These are phyloP conservation scores for Aspergillus nanangensis DNA, from an alignment of 495 filamentous ascomycete genomes.

Conservation along the genomic window DNA sequence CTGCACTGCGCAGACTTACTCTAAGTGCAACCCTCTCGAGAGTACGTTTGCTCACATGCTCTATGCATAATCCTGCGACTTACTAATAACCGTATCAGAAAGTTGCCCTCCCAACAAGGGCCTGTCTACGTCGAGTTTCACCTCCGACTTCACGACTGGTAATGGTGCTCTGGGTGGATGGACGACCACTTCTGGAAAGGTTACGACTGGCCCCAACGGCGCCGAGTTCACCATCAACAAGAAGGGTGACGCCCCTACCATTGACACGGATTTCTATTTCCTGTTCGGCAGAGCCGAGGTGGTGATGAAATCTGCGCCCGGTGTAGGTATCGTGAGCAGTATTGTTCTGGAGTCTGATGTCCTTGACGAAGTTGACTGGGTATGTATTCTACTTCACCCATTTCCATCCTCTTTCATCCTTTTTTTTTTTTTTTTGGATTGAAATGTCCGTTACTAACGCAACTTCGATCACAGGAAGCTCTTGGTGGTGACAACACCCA, in stretches of 20 bases:
- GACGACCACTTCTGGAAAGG: constrained; percentile 53
- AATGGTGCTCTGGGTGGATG: constrained; percentile 49
- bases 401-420: neutral
- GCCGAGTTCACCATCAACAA: constrained; percentile 69
- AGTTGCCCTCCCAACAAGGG: constrained; percentile 61
- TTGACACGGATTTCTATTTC: constrained; percentile 70
- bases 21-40: constrained; percentile 38
- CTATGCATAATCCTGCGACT: neutral
- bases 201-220: constrained; percentile 48
- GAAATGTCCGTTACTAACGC: neutral
- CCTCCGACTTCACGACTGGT: constrained; percentile 48
- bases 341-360: constrained; percentile 84
- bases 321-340: constrained; percentile 72
- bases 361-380: constrained; percentile 95
- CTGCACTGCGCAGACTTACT: constrained; percentile 43
- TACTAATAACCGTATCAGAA: constrained; percentile 15
- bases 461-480: constrained; percentile 28
- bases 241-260: constrained; percentile 68
- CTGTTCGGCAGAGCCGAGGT: constrained; percentile 73
- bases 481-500: constrained; percentile 58
- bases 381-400: constrained; percentile 36
- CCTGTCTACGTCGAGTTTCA: constrained; percentile 50
- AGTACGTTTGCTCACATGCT: constrained; percentile 14
- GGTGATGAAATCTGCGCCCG: constrained; percentile 65
- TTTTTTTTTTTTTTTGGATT: neutral